Evolutionary conservation across 2,329 filamentous ascomycete genomes (phyloP).

Genomic region (Pestalotiopsis sp.): DNA sequence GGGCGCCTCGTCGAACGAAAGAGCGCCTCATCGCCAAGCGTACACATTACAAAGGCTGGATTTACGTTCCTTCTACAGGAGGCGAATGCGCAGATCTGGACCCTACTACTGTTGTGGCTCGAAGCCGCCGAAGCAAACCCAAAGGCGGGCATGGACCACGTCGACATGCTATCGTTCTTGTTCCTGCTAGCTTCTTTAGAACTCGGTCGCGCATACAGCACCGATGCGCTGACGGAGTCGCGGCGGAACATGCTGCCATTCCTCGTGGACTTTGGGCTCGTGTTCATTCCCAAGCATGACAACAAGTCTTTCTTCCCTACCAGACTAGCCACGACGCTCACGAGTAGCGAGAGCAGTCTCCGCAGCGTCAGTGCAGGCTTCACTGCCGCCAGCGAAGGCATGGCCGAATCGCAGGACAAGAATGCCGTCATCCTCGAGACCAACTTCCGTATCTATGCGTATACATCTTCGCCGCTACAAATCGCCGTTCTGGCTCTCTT

Average conservation of each 20-base stretch:
- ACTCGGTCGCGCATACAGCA: slow-evolving; percentile 89
- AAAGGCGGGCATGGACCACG: slow-evolving; percentile 75
- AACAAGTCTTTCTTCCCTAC: slow-evolving; percentile 81
- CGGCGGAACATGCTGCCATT: slow-evolving; percentile 89
- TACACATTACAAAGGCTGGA: slow-evolving; percentile 86
- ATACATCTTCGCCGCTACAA: slow-evolving; percentile 90
- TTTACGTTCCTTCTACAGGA: slow-evolving; percentile 96
- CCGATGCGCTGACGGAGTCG: slow-evolving; percentile 76
- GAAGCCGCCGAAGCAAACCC: slow-evolving; percentile 67
- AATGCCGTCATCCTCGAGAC: slow-evolving; percentile 97
- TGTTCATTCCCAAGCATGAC: slow-evolving; percentile 69
- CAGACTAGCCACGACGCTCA: slow-evolving; percentile 89
- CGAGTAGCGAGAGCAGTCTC: slow-evolving; percentile 70
- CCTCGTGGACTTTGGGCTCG: slow-evolving; percentile 88
- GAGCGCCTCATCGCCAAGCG: slow-evolving; percentile 37
- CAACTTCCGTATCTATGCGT: slow-evolving; percentile 96
- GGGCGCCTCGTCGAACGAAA: slow-evolving; percentile 77
- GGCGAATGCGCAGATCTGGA: slow-evolving; percentile 97
- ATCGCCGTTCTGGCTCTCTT: slow-evolving; percentile 94
- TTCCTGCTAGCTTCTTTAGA: slow-evolving; percentile 94
- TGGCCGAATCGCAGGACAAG: slow-evolving; percentile 49
- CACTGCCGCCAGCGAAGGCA: slow-evolving; percentile 57
- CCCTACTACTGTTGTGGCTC: slow-evolving; percentile 88
- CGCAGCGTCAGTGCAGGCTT: slow-evolving; percentile 72
- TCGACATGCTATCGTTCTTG: slow-evolving; percentile 93